Evolutionary conservation across 2,329 filamentous ascomycete genomes (phyloP).

Genomic region (Alternaria viburni): DNA sequence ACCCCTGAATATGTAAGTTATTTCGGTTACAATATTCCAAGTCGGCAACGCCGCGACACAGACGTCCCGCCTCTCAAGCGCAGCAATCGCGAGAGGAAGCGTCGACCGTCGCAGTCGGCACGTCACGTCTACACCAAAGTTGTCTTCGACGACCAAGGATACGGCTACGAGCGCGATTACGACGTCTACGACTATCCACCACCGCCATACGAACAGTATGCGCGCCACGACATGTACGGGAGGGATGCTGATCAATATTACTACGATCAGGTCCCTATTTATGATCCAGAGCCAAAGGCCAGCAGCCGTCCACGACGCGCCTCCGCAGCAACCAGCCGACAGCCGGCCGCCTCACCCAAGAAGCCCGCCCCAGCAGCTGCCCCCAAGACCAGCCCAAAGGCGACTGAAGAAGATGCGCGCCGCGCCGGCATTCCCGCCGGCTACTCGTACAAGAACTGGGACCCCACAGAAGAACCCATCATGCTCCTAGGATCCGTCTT

Average conservation of each 20-base stretch:
- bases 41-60: slow-evolving; percentile 47
- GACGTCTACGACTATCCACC: slow-evolving; percentile 54
- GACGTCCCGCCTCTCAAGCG: slow-evolving; percentile 49
- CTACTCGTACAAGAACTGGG: slow-evolving; percentile 98
- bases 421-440: slow-evolving; percentile 78
- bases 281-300: slow-evolving; percentile 52
- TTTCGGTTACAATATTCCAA: slow-evolving; percentile 56
- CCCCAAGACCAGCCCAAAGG: slow-evolving; percentile 51
- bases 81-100: slow-evolving; percentile 53
- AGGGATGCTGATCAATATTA: slow-evolving; percentile 60
- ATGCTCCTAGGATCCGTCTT: slow-evolving; percentile 94
- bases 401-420: slow-evolving; percentile 70
- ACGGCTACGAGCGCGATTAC: slow-evolving; percentile 56
- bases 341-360: slow-evolving; percentile 45
- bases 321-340: slow-evolving; percentile 60
- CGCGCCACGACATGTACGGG: slow-evolving; percentile 61
- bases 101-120: slow-evolving; percentile 58
- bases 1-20: slow-evolving; percentile 70
- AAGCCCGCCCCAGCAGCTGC: slow-evolving; percentile 32
- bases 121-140: slow-evolving; percentile 64
- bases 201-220: slow-evolving; percentile 57
- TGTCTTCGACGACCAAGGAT: slow-evolving; percentile 60
- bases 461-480: slow-evolving; percentile 91
- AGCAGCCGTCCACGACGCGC: slow-evolving; percentile 60
- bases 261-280: slow-evolving; percentile 57